phyloP scores from a whole-genome alignment of 1,284 basidiomycete genomes.

The Trametes versicolor region DNA sequence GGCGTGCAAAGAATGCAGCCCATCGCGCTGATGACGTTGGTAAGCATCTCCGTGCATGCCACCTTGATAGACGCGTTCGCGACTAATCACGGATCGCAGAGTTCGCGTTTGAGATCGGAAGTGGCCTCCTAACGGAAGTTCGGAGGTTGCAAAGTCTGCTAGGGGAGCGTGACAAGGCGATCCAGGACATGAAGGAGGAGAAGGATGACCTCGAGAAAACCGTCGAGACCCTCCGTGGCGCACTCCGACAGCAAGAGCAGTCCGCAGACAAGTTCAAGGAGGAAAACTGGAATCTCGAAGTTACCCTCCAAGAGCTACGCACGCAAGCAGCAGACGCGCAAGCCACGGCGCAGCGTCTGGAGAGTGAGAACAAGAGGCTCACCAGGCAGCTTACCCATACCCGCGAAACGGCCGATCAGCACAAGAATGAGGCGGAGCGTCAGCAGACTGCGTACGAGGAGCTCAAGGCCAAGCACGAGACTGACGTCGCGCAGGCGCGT shows the following conservation, averaged over 20 bases:
- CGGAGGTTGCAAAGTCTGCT: conserved; percentile 88
- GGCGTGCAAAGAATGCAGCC: conserved; percentile 86
- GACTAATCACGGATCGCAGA: conserved; percentile 56
- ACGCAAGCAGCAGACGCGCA: conserved; percentile 77
- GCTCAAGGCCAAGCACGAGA: conserved; percentile 91
- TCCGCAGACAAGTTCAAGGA: conserved; percentile 87
- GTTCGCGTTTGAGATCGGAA: conserved; percentile 96
- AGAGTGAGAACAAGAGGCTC: conserved; percentile 86
- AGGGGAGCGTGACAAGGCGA: conserved; percentile 87
- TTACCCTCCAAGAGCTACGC: conserved; percentile 89
- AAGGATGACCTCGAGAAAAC: conserved; percentile 85
- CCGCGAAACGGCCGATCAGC: conserved; percentile 83
- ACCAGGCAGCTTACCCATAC: conserved; percentile 78
- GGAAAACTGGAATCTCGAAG: conserved; percentile 99
- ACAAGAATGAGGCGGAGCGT: conserved; percentile 89
- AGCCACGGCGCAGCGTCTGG: conserved; percentile 72
- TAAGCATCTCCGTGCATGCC: conserved; percentile 50
- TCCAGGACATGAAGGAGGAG: conserved; percentile 89
- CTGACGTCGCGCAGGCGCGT: conserved; percentile 90
- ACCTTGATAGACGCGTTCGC: neutral
- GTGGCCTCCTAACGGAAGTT: conserved; percentile 89
- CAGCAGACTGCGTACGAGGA: conserved; percentile 74
- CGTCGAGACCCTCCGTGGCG: conserved; percentile 74
- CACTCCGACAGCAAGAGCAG: conserved; percentile 81
- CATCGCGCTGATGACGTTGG: conserved; percentile 87